Evolutionary conservation across 2,329 filamentous ascomycete genomes (phyloP).

Genomic region (Verticillium isaacii): DNA sequence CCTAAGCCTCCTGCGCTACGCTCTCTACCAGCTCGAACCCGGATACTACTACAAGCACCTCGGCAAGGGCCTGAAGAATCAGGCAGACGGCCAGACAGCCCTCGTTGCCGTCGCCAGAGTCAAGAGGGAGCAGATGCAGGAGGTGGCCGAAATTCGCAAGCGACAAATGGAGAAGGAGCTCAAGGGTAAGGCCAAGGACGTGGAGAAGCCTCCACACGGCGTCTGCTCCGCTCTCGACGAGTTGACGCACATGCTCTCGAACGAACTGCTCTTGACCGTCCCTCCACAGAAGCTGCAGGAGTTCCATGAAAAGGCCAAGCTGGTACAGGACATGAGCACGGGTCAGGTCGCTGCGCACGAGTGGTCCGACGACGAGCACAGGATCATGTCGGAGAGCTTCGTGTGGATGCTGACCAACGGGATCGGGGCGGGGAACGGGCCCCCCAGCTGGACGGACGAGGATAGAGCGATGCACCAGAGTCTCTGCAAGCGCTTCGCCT

Average conservation of each 20-base stretch:
- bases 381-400: neutral
- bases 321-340: neutral
- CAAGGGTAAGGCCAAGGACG: neutral
- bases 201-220: neutral
- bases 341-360: neutral
- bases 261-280: neutral
- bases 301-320: neutral
- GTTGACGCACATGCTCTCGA: neutral
- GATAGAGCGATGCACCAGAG: neutral
- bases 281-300: neutral
- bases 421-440: neutral
- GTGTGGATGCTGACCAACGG: neutral
- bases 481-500: neutral
- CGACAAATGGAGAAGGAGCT: neutral
- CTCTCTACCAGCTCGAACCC: neutral
- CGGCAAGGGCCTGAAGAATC: neutral
- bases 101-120: neutral
- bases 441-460: neutral
- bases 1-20: neutral
- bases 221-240: neutral
- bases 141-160: neutral
- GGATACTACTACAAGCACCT: neutral
- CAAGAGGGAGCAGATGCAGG: neutral
- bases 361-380: neutral
- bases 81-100: neutral